phyloP scores from a whole-genome alignment of 306 rosid species.

The Cucumis cinereus region DNA sequence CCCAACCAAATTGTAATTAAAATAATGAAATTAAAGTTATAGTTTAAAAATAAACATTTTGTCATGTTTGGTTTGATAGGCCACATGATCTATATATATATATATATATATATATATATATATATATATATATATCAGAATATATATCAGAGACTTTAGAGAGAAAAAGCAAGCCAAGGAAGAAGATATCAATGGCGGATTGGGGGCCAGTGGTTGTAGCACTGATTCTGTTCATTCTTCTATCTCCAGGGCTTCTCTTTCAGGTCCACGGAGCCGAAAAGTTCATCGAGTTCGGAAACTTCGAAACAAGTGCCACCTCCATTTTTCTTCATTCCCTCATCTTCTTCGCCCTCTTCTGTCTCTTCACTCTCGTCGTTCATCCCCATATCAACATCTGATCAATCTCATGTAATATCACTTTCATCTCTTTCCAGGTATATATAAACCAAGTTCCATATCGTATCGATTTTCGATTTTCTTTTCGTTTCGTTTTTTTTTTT shows the following conservation, averaged over 20 bases:
- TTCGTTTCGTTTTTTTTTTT: background rate
- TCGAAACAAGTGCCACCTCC: constrained; percentile 67
- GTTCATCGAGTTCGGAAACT: constrained; percentile 58
- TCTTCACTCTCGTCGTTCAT: constrained; percentile 42
- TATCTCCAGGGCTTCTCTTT: constrained; percentile 65
- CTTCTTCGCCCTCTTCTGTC: constrained; percentile 55
- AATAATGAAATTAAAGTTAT: too few species aligned
- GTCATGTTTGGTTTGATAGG: too few species aligned
- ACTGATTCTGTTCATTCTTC: constrained; percentile 48
- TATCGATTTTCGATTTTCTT: background rate
- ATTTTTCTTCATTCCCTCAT: constrained; percentile 64
- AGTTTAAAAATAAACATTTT: too few species aligned
- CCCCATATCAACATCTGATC: constrained; percentile 32
- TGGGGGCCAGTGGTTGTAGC: constrained; percentile 73
- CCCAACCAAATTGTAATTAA: too few species aligned
- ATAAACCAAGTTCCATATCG: background rate
- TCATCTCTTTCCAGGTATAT: background rate
- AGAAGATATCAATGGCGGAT: constrained; percentile 31
- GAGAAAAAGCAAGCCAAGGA: background rate
- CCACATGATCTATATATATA: too few species aligned
- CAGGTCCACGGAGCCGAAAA: constrained; percentile 56
- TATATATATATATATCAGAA: too few species aligned
- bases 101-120: too few species aligned
- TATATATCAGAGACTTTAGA: background rate
- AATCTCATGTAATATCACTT: background rate